These are phyloP conservation scores for Babesia caballi DNA, from an alignment of 169 alveolate species.

Conservation along the genomic window DNA sequence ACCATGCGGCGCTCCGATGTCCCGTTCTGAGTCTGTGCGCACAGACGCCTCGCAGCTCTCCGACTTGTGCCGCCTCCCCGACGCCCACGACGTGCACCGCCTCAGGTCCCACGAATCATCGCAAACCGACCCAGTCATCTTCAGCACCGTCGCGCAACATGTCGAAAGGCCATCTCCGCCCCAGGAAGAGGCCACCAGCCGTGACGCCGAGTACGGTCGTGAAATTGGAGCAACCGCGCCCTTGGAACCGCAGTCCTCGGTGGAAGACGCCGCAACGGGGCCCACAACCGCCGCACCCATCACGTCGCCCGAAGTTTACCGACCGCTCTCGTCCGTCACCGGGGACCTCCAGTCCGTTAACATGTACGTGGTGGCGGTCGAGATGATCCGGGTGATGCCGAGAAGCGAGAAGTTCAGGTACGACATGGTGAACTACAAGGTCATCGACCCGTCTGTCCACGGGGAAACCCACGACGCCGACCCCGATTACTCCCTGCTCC, in stretches of 20 bases:
- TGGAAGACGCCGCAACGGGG: neutral
- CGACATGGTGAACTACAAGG: slow-evolving; percentile 47
- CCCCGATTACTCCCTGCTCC: slow-evolving; percentile 32
- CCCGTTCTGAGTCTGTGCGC: no score
- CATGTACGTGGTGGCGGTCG: slow-evolving; percentile 52
- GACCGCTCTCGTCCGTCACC: neutral
- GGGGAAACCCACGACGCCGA: neutral
- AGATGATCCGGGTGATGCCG: slow-evolving; percentile 30
- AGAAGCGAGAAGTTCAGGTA: neutral
- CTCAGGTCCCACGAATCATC: neutral
- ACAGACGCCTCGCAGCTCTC: neutral
- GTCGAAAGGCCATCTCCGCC: neutral
- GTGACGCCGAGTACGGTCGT: no score
- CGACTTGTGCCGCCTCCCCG: neutral
- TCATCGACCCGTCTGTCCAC: slow-evolving; percentile 55
- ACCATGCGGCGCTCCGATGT: neutral
- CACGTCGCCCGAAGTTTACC: neutral
- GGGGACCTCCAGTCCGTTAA: neutral
- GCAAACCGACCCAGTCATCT: slow-evolving; percentile 1
- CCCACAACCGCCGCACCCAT: neutral
- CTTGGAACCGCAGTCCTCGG: neutral
- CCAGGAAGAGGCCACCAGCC: no score
- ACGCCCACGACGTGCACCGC: neutral
- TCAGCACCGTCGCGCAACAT: neutral
- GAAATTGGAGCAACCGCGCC: no score